Base-by-base conservation (phyloP, 805 yeast species). In the Wickerhamiella brachini region DNA sequence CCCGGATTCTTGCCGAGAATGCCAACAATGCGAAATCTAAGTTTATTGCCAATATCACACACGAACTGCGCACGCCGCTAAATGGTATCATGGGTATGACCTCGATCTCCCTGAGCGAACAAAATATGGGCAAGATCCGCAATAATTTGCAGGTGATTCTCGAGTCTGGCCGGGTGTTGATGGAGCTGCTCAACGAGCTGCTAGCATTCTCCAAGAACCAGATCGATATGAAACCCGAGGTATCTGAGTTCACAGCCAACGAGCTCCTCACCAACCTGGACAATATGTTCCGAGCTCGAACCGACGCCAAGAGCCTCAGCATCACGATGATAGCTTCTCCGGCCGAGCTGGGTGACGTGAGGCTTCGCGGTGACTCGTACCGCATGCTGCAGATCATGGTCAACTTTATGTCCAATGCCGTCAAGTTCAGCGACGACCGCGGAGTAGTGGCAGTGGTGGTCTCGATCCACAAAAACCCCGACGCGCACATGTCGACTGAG, bases 71-170 rank as follows among this genome's bases (percentile, higher is more conserved):
- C 58, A 90, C 97, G 0, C 98, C 98, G 1, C 70, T 90, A 58
- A 90, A 93, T 65, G 98, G 97, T 64, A 90, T 90, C 26, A 70
- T 93, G 52, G 98, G 98, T 52, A 86, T 90, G 94, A 83, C 97
- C 0, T 83, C 95, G 1, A 85, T 90, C 51, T 89, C 96, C 1
- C 78, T 86, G 82, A 89, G 83, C 22, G 97, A 93, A 63, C 71
- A 71, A 18, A 89, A 86, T 58, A 71, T 74, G 4, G 66, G 70
- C 8, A 79, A 80, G 57, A 79, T 87, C 13, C 80, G 81, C 58
- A 81, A 79, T 51, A 80, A 89, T 13, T 69, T 90, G 56, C 82
- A 82, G 56, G 73, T 89, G 52, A 90, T 90, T 51, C 85, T 85
- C 64, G 76, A 95, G 61, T 82, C 93, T 15, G 97, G 97, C 31